Conservation (phyloP, 768 basidiomycete genomes). For the Goffeauzyma gilvescens region DNA sequence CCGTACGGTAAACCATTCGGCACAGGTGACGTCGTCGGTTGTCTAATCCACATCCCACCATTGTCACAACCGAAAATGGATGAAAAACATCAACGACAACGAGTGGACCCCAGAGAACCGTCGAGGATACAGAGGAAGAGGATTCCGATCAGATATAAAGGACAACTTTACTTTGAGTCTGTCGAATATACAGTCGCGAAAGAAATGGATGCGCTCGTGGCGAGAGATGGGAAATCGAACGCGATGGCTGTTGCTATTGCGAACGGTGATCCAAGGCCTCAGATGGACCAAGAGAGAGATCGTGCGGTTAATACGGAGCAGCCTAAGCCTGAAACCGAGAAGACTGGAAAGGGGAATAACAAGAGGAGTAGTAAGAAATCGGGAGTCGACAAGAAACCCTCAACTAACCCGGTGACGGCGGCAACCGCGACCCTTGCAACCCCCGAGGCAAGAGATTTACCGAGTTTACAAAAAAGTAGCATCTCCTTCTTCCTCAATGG, state of each 20-base stretch:
- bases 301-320: no score
- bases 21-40: conserved; percentile 74
- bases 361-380: conserved; percentile 26
- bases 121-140: conserved; percentile 71
- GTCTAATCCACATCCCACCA: conserved; percentile 71
- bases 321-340: no score
- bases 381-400: neutral
- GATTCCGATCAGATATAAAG: conserved; percentile 83
- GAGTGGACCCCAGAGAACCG: conserved; percentile 38
- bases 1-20: conserved; percentile 56
- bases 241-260: conserved; percentile 35
- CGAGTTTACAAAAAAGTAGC: conserved; percentile 49
- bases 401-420: no score
- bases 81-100: conserved; percentile 10
- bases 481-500: conserved; percentile 89
- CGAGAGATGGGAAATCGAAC: conserved; percentile 46
- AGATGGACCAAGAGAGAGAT: neutral
- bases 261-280: no score
- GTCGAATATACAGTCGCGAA: conserved; percentile 71
- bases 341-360: conserved; percentile 35
- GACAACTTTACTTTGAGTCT: conserved; percentile 91
- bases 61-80: no score
- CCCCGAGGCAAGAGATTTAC: conserved; percentile 41
- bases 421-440: no score
- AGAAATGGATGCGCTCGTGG: conserved; percentile 81